These are phyloP conservation scores for Trichosporon sp. DNA, from an alignment of 1,284 basidiomycete genomes.

Conservation along the genomic window DNA sequence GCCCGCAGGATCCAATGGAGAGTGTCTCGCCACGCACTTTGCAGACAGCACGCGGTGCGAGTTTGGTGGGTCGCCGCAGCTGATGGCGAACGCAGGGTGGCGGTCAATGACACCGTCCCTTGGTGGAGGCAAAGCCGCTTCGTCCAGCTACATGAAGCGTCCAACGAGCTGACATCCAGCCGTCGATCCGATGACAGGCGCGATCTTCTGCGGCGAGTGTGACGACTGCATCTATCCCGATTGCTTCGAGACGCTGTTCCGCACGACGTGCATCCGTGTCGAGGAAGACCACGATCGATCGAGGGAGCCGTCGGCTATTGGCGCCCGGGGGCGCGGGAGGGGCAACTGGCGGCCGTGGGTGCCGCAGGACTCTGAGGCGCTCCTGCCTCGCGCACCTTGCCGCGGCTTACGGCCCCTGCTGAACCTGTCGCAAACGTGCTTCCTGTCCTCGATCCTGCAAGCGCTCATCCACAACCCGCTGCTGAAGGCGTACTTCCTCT, in stretches of 20 bases:
- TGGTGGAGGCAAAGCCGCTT: not conserved
- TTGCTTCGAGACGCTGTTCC: constrained; percentile 57
- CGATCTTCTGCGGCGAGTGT: constrained; percentile 65
- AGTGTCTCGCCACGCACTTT: constrained; percentile 44
- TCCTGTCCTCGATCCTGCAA: constrained; percentile 90
- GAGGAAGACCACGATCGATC: constrained; percentile 64
- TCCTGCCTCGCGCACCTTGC: constrained; percentile 1
- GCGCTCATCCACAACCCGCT: constrained; percentile 91
- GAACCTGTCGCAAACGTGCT: constrained; percentile 89
- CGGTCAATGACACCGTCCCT: constrained; percentile 12
- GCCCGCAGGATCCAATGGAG: constrained; percentile 61
- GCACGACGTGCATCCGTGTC: constrained; percentile 56
- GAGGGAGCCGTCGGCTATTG: constrained; percentile 61
- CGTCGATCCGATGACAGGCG: constrained; percentile 64
- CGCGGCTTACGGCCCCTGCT: constrained; percentile 74
- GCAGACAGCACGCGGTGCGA: constrained; percentile 55
- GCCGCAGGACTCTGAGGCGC: constrained; percentile 24
- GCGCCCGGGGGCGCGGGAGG: constrained; percentile 49
- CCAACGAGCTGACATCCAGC: constrained; percentile 55
- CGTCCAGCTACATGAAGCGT: not conserved
- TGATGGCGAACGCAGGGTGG: not conserved
- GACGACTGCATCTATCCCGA: constrained; percentile 65
- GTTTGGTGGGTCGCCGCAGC: constrained; percentile 65
- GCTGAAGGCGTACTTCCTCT: constrained; percentile 84
- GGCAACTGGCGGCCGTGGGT: constrained; percentile 43